Evolutionary conservation across 371 early-diverging fungal species (phyloP).

Genomic region (Syncephalis fuscata): DNA sequence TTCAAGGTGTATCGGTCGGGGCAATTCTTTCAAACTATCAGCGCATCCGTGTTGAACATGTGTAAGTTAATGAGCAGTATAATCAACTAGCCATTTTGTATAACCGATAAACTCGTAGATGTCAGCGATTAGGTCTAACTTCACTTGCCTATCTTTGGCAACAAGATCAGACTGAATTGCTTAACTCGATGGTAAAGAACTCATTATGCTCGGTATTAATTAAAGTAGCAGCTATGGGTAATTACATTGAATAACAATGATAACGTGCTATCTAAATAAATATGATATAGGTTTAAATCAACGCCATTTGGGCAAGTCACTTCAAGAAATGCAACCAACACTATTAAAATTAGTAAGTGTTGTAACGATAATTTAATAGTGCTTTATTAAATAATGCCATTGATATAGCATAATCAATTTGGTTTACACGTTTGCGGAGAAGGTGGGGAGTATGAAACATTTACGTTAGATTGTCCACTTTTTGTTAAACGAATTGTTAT

Average conservation of each 20-base stretch:
- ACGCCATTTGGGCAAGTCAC: slow-evolving; percentile 59
- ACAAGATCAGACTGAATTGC: slow-evolving; percentile 68
- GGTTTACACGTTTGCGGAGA: slow-evolving; percentile 96
- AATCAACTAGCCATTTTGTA: neutral
- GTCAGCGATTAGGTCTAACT: slow-evolving; percentile 62
- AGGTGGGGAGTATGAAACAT: slow-evolving; percentile 99
- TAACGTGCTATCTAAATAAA: neutral
- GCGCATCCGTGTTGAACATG: slow-evolving; percentile 89
- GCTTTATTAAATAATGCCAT: neutral
- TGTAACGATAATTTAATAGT: neutral
- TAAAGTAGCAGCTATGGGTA: slow-evolving; percentile 89
- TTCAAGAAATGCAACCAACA: slow-evolving; percentile 58
- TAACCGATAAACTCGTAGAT: slow-evolving; percentile 23
- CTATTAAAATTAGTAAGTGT: slow-evolving; percentile 42
- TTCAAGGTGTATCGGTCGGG: slow-evolving; percentile 89
- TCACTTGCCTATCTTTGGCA: slow-evolving; percentile 92
- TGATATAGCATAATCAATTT: slow-evolving; percentile 42
- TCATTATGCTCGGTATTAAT: slow-evolving; percentile 78
- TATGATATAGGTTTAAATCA: slow-evolving; percentile 26
- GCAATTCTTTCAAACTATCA: slow-evolving; percentile 98
- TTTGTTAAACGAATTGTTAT: slow-evolving; percentile 64
- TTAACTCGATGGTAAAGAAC: slow-evolving; percentile 83
- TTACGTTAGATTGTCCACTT: slow-evolving; percentile 94
- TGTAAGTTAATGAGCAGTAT: slow-evolving; percentile 29
- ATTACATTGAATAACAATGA: neutral